A percentile compares a stretch with the other conserved stretches of the same genome.
phyloP scores from a whole-genome alignment of 2,329 filamentous ascomycete genomes.

The Colletotrichum scovillei region DNA sequence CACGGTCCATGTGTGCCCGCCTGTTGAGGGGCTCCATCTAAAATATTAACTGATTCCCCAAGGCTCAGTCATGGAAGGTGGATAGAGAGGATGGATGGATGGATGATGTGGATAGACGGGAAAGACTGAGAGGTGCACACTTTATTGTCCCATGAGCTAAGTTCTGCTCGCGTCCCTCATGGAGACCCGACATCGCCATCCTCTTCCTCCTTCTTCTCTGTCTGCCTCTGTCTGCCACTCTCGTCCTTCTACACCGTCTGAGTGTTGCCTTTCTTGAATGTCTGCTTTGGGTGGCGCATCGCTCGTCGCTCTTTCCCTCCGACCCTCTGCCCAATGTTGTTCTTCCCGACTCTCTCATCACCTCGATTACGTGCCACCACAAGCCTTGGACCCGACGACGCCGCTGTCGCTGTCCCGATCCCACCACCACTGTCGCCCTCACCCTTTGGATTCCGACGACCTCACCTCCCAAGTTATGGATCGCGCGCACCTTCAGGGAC shows the following conservation, averaged over 20 bases:
- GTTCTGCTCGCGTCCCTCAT: conserved; percentile 18
- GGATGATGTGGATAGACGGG: no score
- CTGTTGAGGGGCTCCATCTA: conserved; percentile 34
- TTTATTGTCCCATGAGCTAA: conserved; percentile 26
- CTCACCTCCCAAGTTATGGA: conserved; percentile 45
- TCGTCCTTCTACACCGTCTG: background rate
- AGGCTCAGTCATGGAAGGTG: background rate
- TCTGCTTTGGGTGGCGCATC: conserved; percentile 34
- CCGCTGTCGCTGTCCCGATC: background rate
- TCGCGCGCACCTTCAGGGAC: conserved; percentile 40
- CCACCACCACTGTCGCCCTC: conserved; percentile 29
- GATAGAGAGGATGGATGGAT: no score
- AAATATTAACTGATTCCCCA: conserved; percentile 32
- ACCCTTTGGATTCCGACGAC: conserved; percentile 11
- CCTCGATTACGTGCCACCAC: conserved; percentile 34
- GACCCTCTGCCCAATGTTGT: conserved; percentile 35
- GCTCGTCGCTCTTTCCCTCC: conserved; percentile 29
- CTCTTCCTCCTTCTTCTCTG: background rate
- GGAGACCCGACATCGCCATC: conserved; percentile 28
- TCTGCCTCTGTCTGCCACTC: conserved; percentile 10
- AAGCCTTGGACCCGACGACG: conserved; percentile 28
- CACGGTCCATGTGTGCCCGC: conserved; percentile 18
- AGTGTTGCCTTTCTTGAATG: conserved; percentile 32
- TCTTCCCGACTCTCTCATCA: conserved; percentile 21
- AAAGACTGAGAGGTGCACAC: conserved; percentile 15